These are phyloP conservation scores for Rosa hybrid DNA, from an alignment of 331 rosid species.

Conservation along the genomic window DNA sequence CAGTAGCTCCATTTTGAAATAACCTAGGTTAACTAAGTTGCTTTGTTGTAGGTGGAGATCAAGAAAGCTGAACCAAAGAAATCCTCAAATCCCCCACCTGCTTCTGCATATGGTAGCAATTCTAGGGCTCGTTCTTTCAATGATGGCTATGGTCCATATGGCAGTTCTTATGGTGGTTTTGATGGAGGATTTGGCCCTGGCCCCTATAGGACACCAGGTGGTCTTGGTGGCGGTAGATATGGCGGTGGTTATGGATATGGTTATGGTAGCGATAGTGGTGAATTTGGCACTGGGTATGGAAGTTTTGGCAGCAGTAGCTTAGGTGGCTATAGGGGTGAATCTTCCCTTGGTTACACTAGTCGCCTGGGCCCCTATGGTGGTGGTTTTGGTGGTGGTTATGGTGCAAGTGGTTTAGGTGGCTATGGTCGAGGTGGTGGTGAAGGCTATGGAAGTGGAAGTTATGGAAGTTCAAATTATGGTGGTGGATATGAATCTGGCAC, in stretches of 20 bases:
- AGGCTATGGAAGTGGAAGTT: constrained; percentile 55
- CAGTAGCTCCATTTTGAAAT: constrained; percentile 36
- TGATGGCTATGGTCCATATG: constrained; percentile 59
- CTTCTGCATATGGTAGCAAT: constrained; percentile 62
- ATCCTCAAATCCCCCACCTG: constrained; percentile 67
- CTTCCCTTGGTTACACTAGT: constrained; percentile 60
- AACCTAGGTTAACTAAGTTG: constrained; percentile 62
- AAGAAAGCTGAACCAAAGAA: constrained; percentile 77
- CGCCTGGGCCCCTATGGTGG: constrained; percentile 60
- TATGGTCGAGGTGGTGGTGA: constrained; percentile 60
- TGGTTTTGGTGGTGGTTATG: constrained; percentile 56
- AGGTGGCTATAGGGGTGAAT: constrained; percentile 62
- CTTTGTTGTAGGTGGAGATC: constrained; percentile 77
- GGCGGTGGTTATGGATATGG: constrained; percentile 64
- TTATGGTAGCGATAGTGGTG: constrained; percentile 53
- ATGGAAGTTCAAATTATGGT: constrained; percentile 54
- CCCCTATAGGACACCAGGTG: constrained; percentile 58
- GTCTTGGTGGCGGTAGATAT: constrained; percentile 49
- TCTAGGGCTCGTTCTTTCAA: constrained; percentile 66
- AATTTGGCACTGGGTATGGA: constrained; percentile 62
- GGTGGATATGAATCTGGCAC: constrained; percentile 58
- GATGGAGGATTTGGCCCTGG: constrained; percentile 62
- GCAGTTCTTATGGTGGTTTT: constrained; percentile 54
- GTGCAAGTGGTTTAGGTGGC: constrained; percentile 53
- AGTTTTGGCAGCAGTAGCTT: constrained; percentile 58